Percentiles rank a stretch among this genome's conserved stretches.
Evolutionary conservation across 345 rosid species (phyloP).

Genomic region (Bruguiera sexangula): DNA sequence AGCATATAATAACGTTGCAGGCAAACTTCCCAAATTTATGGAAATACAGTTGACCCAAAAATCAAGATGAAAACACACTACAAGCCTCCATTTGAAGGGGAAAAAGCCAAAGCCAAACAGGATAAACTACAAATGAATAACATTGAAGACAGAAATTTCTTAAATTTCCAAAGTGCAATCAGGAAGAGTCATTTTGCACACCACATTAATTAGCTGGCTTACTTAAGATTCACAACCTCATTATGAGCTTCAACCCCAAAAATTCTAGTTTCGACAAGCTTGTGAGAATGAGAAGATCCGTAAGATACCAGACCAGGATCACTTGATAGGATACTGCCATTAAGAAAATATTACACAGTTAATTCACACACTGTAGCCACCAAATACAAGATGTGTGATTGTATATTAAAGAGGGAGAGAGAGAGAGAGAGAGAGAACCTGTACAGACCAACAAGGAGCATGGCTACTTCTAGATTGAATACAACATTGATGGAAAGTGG

Average conservation of each 20-base stretch:
- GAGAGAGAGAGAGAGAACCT: constrained; percentile 36
- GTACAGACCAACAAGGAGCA: constrained; percentile 45
- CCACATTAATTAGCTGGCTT: not conserved
- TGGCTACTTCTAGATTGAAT: constrained; percentile 40
- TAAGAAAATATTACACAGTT: constrained; percentile 10
- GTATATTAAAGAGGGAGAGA: not conserved
- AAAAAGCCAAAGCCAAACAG: not conserved
- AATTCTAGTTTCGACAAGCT: constrained; percentile 19
- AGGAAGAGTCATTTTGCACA: not conserved
- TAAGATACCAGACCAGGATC: constrained; percentile 48
- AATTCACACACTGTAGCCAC: not conserved
- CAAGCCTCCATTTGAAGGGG: no score
- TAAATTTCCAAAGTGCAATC: not conserved
- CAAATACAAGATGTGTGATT: not conserved
- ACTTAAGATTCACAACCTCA: constrained; percentile 31
- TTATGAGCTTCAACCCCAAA: constrained; percentile 23
- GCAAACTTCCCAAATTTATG: no score
- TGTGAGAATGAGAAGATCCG: constrained; percentile 23
- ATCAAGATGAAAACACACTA: no score
- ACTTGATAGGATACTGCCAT: constrained; percentile 43
- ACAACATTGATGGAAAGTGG: constrained; percentile 25
- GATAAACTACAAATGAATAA: not conserved
- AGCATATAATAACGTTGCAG: no score
- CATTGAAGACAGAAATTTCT: not conserved
- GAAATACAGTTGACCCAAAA: no score